phyloP scores from a whole-genome alignment of 495 filamentous ascomycete genomes.

The Hypoxylon rickii region DNA sequence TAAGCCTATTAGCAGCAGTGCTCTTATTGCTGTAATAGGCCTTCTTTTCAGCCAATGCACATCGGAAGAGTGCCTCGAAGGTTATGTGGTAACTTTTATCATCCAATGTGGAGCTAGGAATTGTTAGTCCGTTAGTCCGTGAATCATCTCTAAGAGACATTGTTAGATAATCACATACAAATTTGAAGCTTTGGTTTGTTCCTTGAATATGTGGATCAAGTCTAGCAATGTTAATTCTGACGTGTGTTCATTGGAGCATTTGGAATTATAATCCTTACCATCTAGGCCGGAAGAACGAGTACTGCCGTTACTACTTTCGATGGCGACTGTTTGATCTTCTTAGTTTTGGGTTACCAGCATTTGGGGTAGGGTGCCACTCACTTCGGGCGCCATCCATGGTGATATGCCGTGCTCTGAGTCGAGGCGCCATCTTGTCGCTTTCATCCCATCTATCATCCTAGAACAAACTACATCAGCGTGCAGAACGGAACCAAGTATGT shows the following conservation, averaged over 20 bases:
- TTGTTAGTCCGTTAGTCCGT: conserved; percentile 28
- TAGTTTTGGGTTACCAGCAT: neutral
- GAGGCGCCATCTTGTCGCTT: conserved; percentile 23
- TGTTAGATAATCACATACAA: conserved; percentile 51
- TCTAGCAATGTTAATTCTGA: conserved; percentile 20
- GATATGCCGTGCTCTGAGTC: conserved; percentile 22
- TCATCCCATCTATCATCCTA: conserved; percentile 2
- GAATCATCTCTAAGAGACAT: neutral
- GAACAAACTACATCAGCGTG: neutral
- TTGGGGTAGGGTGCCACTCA: conserved; percentile 8
- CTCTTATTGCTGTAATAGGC: conserved; percentile 60
- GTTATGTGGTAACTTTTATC: conserved; percentile 82
- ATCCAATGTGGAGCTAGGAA: conserved; percentile 43
- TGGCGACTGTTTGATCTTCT: conserved; percentile 33
- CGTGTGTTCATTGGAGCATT: conserved; percentile 1
- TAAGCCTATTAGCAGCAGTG: conserved; percentile 61
- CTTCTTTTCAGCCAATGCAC: conserved; percentile 67
- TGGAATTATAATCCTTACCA: conserved; percentile 29
- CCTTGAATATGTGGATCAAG: conserved; percentile 65
- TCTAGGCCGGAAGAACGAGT: conserved; percentile 40
- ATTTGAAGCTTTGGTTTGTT: conserved; percentile 60
- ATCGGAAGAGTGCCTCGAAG: conserved; percentile 79
- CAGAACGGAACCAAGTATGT: neutral
- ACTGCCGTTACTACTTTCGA: conserved; percentile 31
- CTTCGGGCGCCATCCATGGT: conserved; percentile 31